Base-by-base conservation (phyloP, 495 filamentous ascomycete genomes). In the Hypoxylon subgilvum region DNA sequence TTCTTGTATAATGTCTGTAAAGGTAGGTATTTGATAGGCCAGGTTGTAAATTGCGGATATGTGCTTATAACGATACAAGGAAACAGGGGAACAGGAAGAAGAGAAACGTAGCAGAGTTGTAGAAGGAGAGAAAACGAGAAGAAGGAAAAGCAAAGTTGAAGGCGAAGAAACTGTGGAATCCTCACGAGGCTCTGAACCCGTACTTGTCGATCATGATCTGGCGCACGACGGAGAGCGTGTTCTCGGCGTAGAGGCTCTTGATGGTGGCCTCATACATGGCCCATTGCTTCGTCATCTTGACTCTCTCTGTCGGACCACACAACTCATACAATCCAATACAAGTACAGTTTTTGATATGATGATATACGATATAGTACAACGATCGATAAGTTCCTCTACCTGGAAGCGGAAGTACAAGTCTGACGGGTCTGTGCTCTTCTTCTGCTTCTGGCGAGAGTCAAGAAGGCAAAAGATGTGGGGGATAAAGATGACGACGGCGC, bases 161-260 rank as follows among this genome's bases (percentile, higher is more conserved):
- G 38, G 25, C 9, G 7, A 8, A 21, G 40, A n/a, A n/a, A n/a
- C n/a, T n/a, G n/a, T n/a, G 35, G 21, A 32, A 6, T 47, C 69
- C 76, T 48, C 61, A 79, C 76, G 76, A 79, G 10, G 77, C 77
- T 49, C 59, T 72, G 67, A 79, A 79, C 4, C 62, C 62, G 38
- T 79, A 68, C 41, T 47, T 54, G n/a, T 74, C 66, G 38, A 69
- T 65, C 74, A 79, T 77, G 9, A 74, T 66, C 39, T 65, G 59
- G 51, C 63, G 69, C 13, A 79, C 76, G 40, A 70, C 71, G 5
- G 72, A 65, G 16, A 79, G 72, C 21, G 74, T 74, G 25, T 74
- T 72, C n/a, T 76, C 58, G 49, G 68, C 68, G 54, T 79, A 79
- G 32, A 74, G 63, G 2, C 46, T 39, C 34, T 72, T 63, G 52